Conservation (phyloP, 805 yeast genomes). For the Wickerhamomyces ciferrii region DNA sequence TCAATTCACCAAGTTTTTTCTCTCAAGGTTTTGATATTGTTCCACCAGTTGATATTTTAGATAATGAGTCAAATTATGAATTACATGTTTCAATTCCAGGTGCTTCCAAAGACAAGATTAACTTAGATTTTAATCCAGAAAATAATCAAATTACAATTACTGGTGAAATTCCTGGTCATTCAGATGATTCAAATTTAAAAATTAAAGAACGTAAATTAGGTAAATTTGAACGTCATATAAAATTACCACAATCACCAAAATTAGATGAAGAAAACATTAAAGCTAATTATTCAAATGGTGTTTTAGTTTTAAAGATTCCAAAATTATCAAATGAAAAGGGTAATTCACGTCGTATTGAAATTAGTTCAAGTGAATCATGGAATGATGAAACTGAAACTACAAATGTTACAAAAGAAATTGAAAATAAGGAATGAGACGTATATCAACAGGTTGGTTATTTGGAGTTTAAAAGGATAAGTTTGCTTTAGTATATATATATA, state of each 20-base stretch:
- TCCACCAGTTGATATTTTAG: conserved; percentile 43
- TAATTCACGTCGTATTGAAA: conserved; percentile 23
- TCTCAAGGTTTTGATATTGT: conserved; percentile 17
- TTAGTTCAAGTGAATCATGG: conserved; percentile 23
- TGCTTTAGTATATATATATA: too few relatives aligned
- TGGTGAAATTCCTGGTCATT: conserved; percentile 35
- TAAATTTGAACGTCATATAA: conserved; percentile 36
- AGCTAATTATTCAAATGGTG: conserved; percentile 42
- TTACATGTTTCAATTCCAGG: conserved; percentile 44
- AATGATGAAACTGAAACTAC: not conserved
- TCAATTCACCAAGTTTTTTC: conserved; percentile 21
- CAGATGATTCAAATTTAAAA: conserved; percentile 20
- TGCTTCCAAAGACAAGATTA: conserved; percentile 36
- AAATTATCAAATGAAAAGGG: conserved; percentile 24
- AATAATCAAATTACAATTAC: conserved; percentile 35
- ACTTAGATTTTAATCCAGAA: conserved; percentile 41
- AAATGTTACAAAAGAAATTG: not conserved
- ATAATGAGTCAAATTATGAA: conserved; percentile 34
- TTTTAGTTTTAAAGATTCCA: conserved; percentile 36
- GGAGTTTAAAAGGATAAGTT: too few relatives aligned
- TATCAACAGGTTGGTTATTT: too few relatives aligned
- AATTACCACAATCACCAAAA: conserved; percentile 31
- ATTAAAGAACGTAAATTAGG: conserved; percentile 32
- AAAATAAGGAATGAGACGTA: not conserved
- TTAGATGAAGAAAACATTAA: conserved; percentile 38